Percentiles rank a stretch among this genome's conserved stretches.
Evolutionary conservation across 2,329 filamentous ascomycete genomes (phyloP).

Genomic region (Nemania diffusa): DNA sequence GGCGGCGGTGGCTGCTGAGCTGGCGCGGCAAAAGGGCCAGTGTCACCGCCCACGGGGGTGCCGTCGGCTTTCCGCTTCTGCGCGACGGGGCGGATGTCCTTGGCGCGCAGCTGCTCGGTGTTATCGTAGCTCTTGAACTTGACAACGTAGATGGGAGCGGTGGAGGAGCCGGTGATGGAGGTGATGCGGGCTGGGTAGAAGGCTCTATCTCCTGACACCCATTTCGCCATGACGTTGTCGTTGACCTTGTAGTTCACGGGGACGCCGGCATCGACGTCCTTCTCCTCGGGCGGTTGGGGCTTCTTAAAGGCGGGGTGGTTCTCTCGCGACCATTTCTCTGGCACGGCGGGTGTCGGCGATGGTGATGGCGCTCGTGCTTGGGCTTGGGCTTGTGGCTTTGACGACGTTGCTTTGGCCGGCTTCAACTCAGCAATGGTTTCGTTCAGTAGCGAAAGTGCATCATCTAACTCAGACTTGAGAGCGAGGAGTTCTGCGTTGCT

Average conservation of each 20-base stretch:
- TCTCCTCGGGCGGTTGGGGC: slow-evolving; percentile 61
- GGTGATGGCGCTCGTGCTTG: slow-evolving; percentile 55
- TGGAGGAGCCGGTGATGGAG: slow-evolving; percentile 91
- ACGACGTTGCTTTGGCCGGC: slow-evolving; percentile 63
- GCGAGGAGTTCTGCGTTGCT: slow-evolving; percentile 80
- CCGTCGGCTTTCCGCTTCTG: slow-evolving; percentile 90
- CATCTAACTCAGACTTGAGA: slow-evolving; percentile 83
- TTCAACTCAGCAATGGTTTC: slow-evolving; percentile 84
- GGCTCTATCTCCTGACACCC: slow-evolving; percentile 85
- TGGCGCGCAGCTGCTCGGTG: slow-evolving; percentile 81
- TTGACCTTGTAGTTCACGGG: slow-evolving; percentile 81
- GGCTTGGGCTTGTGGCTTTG: slow-evolving; percentile 50
- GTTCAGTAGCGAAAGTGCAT: slow-evolving; percentile 82
- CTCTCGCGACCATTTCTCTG: slow-evolving; percentile 81
- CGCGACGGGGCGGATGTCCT: slow-evolving; percentile 83
- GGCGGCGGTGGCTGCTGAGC: slow-evolving; percentile 46
- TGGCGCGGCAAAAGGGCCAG: slow-evolving; percentile 49
- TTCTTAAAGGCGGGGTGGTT: slow-evolving; percentile 82
- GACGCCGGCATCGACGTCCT: slow-evolving; percentile 61
- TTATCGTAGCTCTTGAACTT: slow-evolving; percentile 93
- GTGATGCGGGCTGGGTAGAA: slow-evolving; percentile 95
- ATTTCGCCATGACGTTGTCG: slow-evolving; percentile 90
- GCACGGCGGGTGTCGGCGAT: slow-evolving; percentile 62
- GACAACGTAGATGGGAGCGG: slow-evolving; percentile 90
- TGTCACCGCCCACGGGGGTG: slow-evolving; percentile 65